Conservation (phyloP, 306 rosid species). For the Corylus americana region DNA sequence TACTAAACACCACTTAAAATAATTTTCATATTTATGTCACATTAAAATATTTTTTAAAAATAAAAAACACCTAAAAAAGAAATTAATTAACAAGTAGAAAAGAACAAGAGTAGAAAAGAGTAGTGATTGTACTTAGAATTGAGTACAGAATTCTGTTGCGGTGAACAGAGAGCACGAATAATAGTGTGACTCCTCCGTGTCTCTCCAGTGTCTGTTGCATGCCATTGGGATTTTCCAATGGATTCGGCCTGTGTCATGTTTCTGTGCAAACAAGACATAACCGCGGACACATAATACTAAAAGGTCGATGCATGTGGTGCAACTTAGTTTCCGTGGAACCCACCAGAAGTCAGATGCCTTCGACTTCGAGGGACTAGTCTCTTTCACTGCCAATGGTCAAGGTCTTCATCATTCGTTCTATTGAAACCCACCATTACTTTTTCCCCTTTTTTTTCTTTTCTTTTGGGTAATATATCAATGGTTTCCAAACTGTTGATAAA, state of each 20-base stretch:
- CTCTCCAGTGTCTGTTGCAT: too few species aligned
- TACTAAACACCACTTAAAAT: too few species aligned
- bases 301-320: neutral
- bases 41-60: too few species aligned
- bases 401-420: slow-evolving; percentile 25
- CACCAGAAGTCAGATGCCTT: neutral
- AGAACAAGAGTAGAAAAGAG: too few species aligned
- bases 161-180: too few species aligned
- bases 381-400: slow-evolving; percentile 30
- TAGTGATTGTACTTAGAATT: too few species aligned
- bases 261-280: neutral
- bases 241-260: neutral
- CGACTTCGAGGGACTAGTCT: neutral
- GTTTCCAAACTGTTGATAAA: slow-evolving; percentile 29
- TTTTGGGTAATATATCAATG: neutral
- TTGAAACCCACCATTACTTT: neutral
- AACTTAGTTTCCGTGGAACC: neutral
- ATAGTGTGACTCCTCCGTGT: too few species aligned
- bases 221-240: neutral
- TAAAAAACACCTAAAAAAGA: too few species aligned
- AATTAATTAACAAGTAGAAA: too few species aligned
- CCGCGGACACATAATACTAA: neutral
- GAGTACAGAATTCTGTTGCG: too few species aligned
- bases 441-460: neutral
- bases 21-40: too few species aligned